Evolutionary conservation across 2,329 filamentous ascomycete species (phyloP).

Genomic region (Phialemoniopsis sp.): DNA sequence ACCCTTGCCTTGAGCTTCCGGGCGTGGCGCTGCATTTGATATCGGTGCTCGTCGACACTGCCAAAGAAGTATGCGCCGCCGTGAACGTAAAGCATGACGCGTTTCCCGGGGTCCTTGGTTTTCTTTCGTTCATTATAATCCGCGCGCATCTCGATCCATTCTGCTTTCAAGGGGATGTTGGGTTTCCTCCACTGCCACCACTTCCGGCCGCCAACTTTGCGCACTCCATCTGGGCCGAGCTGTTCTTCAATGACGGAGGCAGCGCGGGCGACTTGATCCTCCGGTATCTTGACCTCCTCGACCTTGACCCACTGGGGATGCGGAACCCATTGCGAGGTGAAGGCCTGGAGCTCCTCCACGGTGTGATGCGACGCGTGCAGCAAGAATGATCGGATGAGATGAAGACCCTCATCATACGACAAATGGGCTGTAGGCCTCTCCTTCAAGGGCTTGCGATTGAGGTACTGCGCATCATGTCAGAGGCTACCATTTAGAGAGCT

Average conservation of each 20-base stretch:
- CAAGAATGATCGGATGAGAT: constrained; percentile 83
- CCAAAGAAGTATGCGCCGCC: constrained; percentile 96
- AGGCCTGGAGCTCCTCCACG: constrained; percentile 88
- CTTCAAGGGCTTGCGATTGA: constrained; percentile 70
- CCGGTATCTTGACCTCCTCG: constrained; percentile 62
- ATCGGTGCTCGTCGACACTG: constrained; percentile 93
- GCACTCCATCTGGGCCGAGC: constrained; percentile 72
- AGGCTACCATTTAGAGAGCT: too few species aligned
- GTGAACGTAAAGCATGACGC: constrained; percentile 91
- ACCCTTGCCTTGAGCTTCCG: constrained; percentile 88
- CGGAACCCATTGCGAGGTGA: constrained; percentile 89
- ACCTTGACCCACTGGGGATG: constrained; percentile 83
- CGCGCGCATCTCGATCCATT: constrained; percentile 95
- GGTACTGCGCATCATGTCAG: constrained; percentile 51
- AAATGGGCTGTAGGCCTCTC: constrained; percentile 86
- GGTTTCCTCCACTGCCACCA: constrained; percentile 89
- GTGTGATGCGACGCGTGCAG: constrained; percentile 81
- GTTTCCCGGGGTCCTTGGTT: constrained; percentile 53
- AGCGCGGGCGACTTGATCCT: constrained; percentile 59
- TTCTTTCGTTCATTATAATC: constrained; percentile 72
- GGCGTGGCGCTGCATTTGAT: constrained; percentile 94
- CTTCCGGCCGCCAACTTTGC: constrained; percentile 71
- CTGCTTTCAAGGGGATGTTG: constrained; percentile 64
- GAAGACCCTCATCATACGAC: constrained; percentile 89
- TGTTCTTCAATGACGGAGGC: constrained; percentile 67